These are phyloP conservation scores for Boletus vinaceobasis DNA, from an alignment of 768 basidiomycete genomes.

Conservation along the genomic window DNA sequence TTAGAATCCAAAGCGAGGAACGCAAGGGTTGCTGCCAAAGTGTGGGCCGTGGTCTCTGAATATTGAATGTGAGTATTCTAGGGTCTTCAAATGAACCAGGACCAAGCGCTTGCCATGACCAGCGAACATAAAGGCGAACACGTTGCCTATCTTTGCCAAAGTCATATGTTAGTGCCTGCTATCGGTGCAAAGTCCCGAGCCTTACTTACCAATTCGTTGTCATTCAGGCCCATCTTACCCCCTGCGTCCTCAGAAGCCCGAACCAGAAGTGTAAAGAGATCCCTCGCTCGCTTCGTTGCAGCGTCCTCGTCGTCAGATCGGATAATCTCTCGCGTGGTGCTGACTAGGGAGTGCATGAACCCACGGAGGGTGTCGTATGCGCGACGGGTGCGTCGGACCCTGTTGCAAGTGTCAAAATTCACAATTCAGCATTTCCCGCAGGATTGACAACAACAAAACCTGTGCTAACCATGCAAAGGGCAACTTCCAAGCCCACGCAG, in stretches of 20 bases:
- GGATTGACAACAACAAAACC: background rate
- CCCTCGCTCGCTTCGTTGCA: constrained; percentile 5
- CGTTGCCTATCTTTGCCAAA: constrained; percentile 46
- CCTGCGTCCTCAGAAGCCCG: constrained; percentile 20
- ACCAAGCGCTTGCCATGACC: constrained; percentile 45
- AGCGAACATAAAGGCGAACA: constrained; percentile 52
- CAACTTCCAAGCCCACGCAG: constrained; percentile 23
- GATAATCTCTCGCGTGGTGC: constrained; percentile 6
- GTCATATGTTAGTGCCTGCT: background rate
- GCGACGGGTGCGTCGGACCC: constrained; percentile 19
- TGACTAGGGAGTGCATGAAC: constrained; percentile 19
- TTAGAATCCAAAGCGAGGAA: constrained; percentile 28
- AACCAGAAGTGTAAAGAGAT: constrained; percentile 21
- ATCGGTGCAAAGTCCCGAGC: background rate
- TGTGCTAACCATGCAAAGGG: constrained; percentile 17
- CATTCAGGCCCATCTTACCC: constrained; percentile 10
- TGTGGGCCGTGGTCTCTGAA: constrained; percentile 34
- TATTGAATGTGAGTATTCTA: background rate
- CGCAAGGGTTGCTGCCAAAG: constrained; percentile 32
- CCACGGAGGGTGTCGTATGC: constrained; percentile 21
- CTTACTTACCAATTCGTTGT: constrained; percentile 19
- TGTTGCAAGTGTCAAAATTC: background rate
- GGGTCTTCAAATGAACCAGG: background rate
- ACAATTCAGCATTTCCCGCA: background rate
- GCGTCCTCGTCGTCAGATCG: constrained; percentile 3